Conservation (phyloP, 2,329 filamentous ascomycete species). For the Blastomyces gilchristii region DNA sequence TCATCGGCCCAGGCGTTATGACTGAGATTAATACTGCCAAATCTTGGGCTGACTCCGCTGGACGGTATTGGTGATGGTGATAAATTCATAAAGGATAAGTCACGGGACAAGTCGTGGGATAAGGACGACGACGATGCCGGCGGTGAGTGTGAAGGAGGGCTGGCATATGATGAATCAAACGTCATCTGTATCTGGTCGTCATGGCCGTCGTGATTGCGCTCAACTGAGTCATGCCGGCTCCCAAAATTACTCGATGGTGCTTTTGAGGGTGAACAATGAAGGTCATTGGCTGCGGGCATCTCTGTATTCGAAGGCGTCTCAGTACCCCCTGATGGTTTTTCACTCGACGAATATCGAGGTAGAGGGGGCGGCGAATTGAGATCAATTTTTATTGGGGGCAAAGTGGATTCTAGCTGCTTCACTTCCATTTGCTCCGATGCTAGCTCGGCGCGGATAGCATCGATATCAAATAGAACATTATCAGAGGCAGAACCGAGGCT, state of each 20-base stretch:
- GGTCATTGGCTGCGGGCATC: background rate
- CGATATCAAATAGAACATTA: conserved; percentile 80
- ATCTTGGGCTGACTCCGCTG: conserved; percentile 35
- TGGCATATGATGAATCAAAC: conserved; percentile 56
- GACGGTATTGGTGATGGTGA: conserved; percentile 39
- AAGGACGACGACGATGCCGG: background rate
- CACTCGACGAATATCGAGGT: conserved; percentile 10
- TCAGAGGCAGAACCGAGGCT: conserved; percentile 24
- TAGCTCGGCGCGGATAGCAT: conserved; percentile 81
- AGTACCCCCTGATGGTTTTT: background rate
- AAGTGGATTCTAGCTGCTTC: conserved; percentile 73
- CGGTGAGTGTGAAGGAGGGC: conserved; percentile 15
- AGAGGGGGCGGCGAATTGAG: conserved; percentile 26
- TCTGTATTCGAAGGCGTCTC: background rate
- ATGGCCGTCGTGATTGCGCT: background rate
- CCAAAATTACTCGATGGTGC: background rate
- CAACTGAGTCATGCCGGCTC: background rate
- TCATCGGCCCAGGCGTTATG: conserved; percentile 61
- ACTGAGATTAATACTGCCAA: conserved; percentile 8
- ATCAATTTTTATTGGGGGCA: conserved; percentile 81
- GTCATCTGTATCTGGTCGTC: conserved; percentile 52
- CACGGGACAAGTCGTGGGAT: background rate
- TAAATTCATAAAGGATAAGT: background rate
- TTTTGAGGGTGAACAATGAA: background rate
- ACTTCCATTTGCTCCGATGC: conserved; percentile 61